These are phyloP conservation scores for Ogataea methylovora DNA, from an alignment of 805 yeast genomes.

Conservation along the genomic window DNA sequence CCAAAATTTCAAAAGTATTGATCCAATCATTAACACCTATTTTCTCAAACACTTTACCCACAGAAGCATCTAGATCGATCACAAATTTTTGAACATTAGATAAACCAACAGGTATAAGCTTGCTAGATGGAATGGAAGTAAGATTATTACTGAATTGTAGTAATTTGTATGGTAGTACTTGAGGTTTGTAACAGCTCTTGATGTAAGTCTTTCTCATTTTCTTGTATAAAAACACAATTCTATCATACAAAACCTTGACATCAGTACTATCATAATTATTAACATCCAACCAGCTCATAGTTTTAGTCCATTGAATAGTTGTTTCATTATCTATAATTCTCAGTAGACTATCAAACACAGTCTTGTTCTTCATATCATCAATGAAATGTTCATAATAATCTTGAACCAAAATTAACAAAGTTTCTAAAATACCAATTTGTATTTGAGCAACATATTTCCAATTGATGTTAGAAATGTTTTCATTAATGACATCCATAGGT, in stretches of 20 bases:
- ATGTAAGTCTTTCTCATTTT: slow-evolving; percentile 63
- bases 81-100: slow-evolving; percentile 54
- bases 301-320: slow-evolving; percentile 38
- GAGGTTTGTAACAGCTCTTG: slow-evolving; percentile 63
- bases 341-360: slow-evolving; percentile 54
- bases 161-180: slow-evolving; percentile 28
- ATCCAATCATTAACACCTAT: slow-evolving; percentile 73
- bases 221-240: slow-evolving; percentile 41
- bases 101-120: slow-evolving; percentile 27
- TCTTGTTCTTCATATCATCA: slow-evolving; percentile 55
- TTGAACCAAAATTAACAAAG: slow-evolving; percentile 59
- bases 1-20: slow-evolving; percentile 63
- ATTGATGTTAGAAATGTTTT: slow-evolving; percentile 38
- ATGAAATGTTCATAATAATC: slow-evolving; percentile 72
- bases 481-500: slow-evolving; percentile 26
- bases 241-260: slow-evolving; percentile 13
- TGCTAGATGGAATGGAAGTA: slow-evolving; percentile 29
- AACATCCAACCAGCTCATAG: slow-evolving; percentile 19
- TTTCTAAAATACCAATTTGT: slow-evolving; percentile 76
- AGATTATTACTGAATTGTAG: slow-evolving; percentile 36
- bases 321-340: slow-evolving; percentile 65
- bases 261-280: slow-evolving; percentile 11
- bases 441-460: slow-evolving; percentile 67
- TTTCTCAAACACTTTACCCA: slow-evolving; percentile 47
- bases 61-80: slow-evolving; percentile 53